Base-by-base conservation (phyloP, 176 grass and related monocot species). In the Oryza brachyantha region DNA sequence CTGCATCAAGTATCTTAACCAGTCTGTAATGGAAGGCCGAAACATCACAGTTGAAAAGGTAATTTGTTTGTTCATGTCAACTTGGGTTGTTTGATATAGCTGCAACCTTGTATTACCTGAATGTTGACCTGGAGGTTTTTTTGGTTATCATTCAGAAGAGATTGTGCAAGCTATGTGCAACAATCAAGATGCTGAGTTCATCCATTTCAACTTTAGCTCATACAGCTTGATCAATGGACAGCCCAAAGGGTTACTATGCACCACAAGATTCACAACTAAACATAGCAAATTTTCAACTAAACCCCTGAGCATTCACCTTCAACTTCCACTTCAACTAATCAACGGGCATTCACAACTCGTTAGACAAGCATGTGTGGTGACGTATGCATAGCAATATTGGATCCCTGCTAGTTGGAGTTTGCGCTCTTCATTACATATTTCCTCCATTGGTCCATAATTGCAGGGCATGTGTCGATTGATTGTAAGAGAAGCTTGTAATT, bases 81-180 rank as follows among this genome's bases (percentile, higher is more conserved):
- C 68, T 57, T 79, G 39, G 52, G 50, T 70, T 68, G 29, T 59
- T 60, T 84, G 59, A 82, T 70, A 36, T 29, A 37, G 22, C 78
- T 82, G 81, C 31, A 26, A 8, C 31, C 24, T 87, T 48, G 36
- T 91, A 36, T 83, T 68, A 79, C 64, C 39, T 70, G 54, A 65
- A 36, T 85, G 73, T 88, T 91, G 82, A 91, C 89, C 75, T 88
- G 81, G 85, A 88, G 74, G 89, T 88, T 91, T 91, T 79, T 89
- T 91, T 88, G 85, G 85, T 82, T 85, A 88, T 91, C 85, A 88
- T 91, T 91, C 90, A 91, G 90, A 91, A 91, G 85, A 85, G 62
- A 88, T 85, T 88, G 85, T 81, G 69, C 86, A 85, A 91, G 90
- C 78, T 86, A 79, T 88, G 81, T 77, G 83, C 86, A 91, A 86